Conservation (phyloP, 352 stramenopile species). For the Phytophthora capsici region DNA sequence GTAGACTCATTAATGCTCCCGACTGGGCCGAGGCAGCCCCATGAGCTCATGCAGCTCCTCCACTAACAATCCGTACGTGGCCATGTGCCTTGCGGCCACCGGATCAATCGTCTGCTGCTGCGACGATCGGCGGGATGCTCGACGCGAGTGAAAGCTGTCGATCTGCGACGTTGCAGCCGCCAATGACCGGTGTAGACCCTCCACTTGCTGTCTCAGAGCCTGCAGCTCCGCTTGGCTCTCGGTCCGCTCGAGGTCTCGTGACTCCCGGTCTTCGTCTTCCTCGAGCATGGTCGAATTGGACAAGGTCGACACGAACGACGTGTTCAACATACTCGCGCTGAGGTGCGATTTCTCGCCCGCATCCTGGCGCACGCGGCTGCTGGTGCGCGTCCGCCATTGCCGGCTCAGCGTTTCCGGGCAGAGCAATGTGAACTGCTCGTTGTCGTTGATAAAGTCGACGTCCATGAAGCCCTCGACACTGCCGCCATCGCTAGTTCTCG, state of each 20-base stretch:
- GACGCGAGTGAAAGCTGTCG: conserved; percentile 41
- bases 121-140: conserved; percentile 8
- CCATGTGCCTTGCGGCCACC: conserved; percentile 37
- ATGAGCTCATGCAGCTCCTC: conserved; percentile 81
- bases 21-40: conserved; percentile 46
- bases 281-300: conserved; percentile 43
- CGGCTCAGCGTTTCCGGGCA: conserved; percentile 50
- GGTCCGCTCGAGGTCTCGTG: conserved; percentile 22
- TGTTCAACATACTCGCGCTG: conserved; percentile 41
- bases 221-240: conserved; percentile 49
- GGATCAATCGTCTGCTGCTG: conserved; percentile 32
- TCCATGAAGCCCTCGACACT: conserved; percentile 34
- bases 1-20: conserved; percentile 12
- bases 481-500: conserved; percentile 9
- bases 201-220: conserved; percentile 54
- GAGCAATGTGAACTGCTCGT: conserved; percentile 64
- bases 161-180: conserved; percentile 62
- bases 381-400: conserved; percentile 28
- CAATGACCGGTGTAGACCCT: conserved; percentile 55
- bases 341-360: conserved; percentile 50
- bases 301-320: conserved; percentile 48
- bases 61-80: conserved; percentile 57
- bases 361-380: conserved; percentile 42
- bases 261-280: conserved; percentile 32
- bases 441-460: conserved; percentile 60